phyloP scores from a whole-genome alignment of 148 eudicot species.

The Nyssa sinensis region DNA sequence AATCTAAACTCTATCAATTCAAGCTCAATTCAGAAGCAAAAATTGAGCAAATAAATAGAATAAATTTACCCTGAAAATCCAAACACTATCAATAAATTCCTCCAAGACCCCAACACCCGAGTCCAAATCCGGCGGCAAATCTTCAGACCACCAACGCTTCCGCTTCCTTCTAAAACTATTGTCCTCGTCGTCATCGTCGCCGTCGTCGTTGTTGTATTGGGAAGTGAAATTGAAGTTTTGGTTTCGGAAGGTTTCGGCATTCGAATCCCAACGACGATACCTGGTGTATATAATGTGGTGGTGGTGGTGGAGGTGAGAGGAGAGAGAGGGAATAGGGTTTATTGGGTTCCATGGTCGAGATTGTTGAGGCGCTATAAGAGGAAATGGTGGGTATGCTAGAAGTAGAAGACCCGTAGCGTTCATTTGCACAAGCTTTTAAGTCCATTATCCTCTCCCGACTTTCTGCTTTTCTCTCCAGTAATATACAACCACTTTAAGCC shows the following conservation, averaged over 20 bases:
- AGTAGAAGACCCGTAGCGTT: background rate
- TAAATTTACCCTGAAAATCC: constrained; percentile 52
- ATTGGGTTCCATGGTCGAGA: background rate
- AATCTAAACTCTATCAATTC: background rate
- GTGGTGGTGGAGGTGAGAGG: background rate
- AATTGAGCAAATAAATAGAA: background rate
- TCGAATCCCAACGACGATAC: constrained; percentile 34
- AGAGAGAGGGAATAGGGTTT: background rate
- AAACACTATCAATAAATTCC: constrained; percentile 47
- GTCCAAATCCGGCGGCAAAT: constrained; percentile 13
- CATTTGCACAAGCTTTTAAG: background rate
- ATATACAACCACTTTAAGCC: background rate
- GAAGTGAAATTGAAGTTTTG: constrained; percentile 11
- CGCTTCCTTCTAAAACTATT: background rate
- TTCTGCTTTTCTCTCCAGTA: too few species aligned
- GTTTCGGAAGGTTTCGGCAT: constrained; percentile 23
- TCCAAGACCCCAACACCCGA: constrained; percentile 29
- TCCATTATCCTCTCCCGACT: background rate
- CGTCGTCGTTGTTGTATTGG: background rate
- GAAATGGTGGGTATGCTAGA: background rate
- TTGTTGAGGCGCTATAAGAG: background rate
- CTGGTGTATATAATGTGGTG: background rate
- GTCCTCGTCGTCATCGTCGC: constrained; percentile 20
- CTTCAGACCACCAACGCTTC: constrained; percentile 30
- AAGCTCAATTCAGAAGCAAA: background rate